Evolutionary conservation across 2,329 filamentous ascomycete genomes (phyloP), one percentile per base, ranked within the genome.

Genomic region (Incumbomyces lentus): DNA sequence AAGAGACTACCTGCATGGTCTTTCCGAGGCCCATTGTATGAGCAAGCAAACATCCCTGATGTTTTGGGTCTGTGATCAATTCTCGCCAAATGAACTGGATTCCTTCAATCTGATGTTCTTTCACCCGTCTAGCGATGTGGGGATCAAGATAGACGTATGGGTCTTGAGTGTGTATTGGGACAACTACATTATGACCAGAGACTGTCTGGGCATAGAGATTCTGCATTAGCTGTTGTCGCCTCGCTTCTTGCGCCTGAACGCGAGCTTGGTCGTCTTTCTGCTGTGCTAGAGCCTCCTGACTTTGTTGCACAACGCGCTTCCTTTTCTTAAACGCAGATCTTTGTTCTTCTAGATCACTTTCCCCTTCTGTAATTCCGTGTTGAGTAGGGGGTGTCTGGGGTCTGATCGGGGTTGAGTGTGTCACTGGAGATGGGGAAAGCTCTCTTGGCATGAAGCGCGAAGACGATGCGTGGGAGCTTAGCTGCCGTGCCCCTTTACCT

Each of bases 1-100:
- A 68, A 1, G 86, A 84, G 49, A 95, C 86, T 5, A 87, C 78
- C 66, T 95, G 88, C 81, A 94, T 87, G 0, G 88, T 93, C 67
- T 95, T 95, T 13, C 88, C 88, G 2, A 95, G 67, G 1, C 89
- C 89, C 88, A 95, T 95, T 0, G 85, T 86, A 61, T 95, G 88
- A 5, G 88, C 84, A 16, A 95, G 71, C 11, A 94, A 72, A 59
- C 86, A 93, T 2, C 88, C 88, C 62, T 88, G 81, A 14, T 73
- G 72, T 4, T 69, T 67, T 3, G 72, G 67, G 46, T 80, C 74
- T 29, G 74, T 72, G 5, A 90, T 76, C 37, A 95, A 69, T 52
- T 90, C 83, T 54, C 87, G 81, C 87, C 89, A 95, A 70, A 95
- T 76, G 63, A 95, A 95, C 10, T 82, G 81, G 16, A 95, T 78